Evolutionary conservation across 768 basidiomycete genomes (phyloP), one percentile per base, ranked within the genome.

Genomic region (Pleurotus cornucopiae): DNA sequence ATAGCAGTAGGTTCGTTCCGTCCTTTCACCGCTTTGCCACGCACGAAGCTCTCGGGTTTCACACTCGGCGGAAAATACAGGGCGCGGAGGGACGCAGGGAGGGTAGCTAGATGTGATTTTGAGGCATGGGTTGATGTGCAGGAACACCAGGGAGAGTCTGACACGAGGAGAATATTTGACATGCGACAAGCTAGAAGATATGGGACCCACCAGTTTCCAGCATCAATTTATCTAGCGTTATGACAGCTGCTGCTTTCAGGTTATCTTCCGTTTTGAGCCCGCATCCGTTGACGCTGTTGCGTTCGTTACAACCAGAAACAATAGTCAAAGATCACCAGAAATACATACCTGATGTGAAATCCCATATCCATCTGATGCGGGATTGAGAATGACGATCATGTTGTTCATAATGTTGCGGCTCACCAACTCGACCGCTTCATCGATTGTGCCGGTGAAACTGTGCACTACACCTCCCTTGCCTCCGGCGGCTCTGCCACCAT

Each of bases 401-500:
- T 34, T 39, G 5, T 41, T n/a, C 39, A 38, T n/a, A 16, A 23
- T 44, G 13, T 16, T 25, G 14, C 7, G 9, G 67, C 83, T 63
- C 57, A 89, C 88, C 46, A 89, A 69, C 64, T 92, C 89, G 6
- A 66, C 62, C 12, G 79, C 81, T 64, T 94, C 89, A 38, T 76
- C 78, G 3, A 64, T 63, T 0, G 77, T 78, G 3, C 91, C 91
- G 0, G 90, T 91, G 69, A 91, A 91, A 58, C 87, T 89, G 64
- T 92, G 91, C 2, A 91, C 88, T 18, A 93, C 91, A 1, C 90
- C 91, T 3, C 89, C 85, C 18, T 73, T 75, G 14, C 75, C 83
- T 40, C 85, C 89, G 56, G 81, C 71, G 25, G 66, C 69, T 57
- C 65, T 68, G 2, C 86, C 86, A 25, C 85, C 80, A 61, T 81